Evolutionary conservation across 2,329 filamentous ascomycete genomes (phyloP), one percentile per base, ranked within the genome.

Genomic region (Alternaria brassicae): DNA sequence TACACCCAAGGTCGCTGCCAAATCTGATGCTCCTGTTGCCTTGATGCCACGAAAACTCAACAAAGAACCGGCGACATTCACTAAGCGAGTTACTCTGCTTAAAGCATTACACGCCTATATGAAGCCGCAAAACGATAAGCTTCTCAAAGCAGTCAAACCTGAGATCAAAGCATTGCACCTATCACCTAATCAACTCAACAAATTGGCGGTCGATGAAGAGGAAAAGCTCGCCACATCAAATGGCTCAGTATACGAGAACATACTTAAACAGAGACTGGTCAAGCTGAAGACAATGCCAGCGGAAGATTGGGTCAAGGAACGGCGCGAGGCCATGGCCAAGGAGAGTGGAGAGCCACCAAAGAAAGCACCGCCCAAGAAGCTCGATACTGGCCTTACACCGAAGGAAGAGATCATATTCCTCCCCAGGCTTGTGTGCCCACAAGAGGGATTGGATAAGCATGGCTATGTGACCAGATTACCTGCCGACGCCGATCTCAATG

Each of bases 241-340:
- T 60, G 80, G 84, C 1, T 78, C 84, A 0, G 87, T 98, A 27
- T 99, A 99, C 72, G 82, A 85, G 7, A 97, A 96, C 69, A 82
- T 93, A 25, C 87, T 98, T 75, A 96, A 93, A 73, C 91, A 92
- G 65, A 88, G 88, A 32, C 89, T 98, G 58, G 84, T 90, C 68
- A 83, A 84, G 41, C 88, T 93, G 72, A 92, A 90, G 72, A 90
- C 89, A 62, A 93, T 96, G 90, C 82, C 81, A 0, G 72, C 87
- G 3, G 82, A 84, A 3, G 85, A 91, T 45, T 98, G 93, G 92
- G 85, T 86, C 60, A 83, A 86, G 28, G 87, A 89, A 63, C 81
- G 86, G 30, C 70, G 72, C 27, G 73, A 76, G 37, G 62, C 71
- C 39, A 30, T 72, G 28, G 62, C 70, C 50, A 66, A 70, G 56